Base-by-base conservation (phyloP, 139 green algal species). In the Nannochloris sp. region DNA sequence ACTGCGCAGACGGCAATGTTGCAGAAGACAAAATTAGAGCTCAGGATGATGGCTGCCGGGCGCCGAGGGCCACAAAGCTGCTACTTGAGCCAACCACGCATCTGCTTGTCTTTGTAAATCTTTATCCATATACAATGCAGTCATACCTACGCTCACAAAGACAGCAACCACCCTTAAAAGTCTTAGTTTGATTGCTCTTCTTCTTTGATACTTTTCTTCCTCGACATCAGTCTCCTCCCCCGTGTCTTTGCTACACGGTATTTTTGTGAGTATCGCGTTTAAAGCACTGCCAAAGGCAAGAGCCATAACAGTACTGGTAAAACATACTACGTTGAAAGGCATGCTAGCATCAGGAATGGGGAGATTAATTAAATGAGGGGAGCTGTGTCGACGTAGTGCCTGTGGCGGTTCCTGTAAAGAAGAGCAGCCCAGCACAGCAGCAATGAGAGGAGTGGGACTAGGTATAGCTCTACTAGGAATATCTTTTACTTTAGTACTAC, bases 241-340 rank as follows among this genome's bases (percentile, higher is more conserved):
- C 47, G 47, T 60, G 5, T 38, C 12, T 25, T 27, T 60, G 31
- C 24, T 14, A 24, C 13, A 60, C 29, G 37, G 9, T 45, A 12
- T 45, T 19, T 45, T 9, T 45, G 37, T 42, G 14, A 84, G 55
- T 36, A 93, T 44, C 36, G 68, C 23, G 54, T 83, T 86, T 1
- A 91, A 39, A 4, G 77, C 30, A 3, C 74, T 65, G 2, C 89
- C 85, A 9, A 95, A 64, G 36, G 83, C 84, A 1, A 97, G 69
- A 1, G 90, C 83, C 15, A 96, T 54, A 29, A 95, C 60, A 2
- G 92, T 97, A 47, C 64, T 85, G 2, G 87, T 90, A 27, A 98
- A 77, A 61, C 88, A 95, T 36, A 84, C 80, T 23, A 97, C 91
- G 61, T 97, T 97, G 79, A 96, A 98, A 3, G 88, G 85, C 92